Conservation (phyloP, 495 filamentous ascomycete species). For the Sordaria brevicollis region DNA sequence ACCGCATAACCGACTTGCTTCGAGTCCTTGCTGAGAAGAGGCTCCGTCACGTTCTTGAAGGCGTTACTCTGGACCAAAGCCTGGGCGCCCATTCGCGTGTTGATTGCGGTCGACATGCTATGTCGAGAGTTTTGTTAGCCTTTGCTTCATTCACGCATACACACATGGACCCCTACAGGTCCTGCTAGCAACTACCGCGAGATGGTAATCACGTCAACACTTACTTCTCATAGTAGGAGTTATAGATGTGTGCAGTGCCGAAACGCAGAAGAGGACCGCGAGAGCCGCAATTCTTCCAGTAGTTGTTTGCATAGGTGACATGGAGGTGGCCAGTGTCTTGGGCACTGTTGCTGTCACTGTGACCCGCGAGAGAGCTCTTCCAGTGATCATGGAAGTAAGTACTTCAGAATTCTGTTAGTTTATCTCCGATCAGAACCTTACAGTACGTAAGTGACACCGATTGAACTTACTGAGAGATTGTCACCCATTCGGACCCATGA, state of each 20-base stretch:
- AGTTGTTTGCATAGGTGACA: slow-evolving; percentile 53
- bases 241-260: slow-evolving; percentile 45
- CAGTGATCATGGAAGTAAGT: slow-evolving; percentile 54
- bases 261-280: slow-evolving; percentile 52
- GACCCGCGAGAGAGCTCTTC: slow-evolving; percentile 54
- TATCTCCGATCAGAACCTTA: neutral
- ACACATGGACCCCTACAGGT: neutral
- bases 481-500: slow-evolving; percentile 43
- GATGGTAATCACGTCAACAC: neutral
- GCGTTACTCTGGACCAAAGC: slow-evolving; percentile 51
- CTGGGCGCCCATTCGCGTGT: slow-evolving; percentile 57
- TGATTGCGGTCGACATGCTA: slow-evolving; percentile 46
- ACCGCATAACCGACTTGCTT: slow-evolving; percentile 39
- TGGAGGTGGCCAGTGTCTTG: slow-evolving; percentile 44
- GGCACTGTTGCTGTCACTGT: slow-evolving; percentile 40
- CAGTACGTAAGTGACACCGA: neutral
- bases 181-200: neutral
- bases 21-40: slow-evolving; percentile 47
- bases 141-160: neutral
- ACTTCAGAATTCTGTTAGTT: slow-evolving; percentile 5
- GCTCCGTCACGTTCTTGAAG: slow-evolving; percentile 36
- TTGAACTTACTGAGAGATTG: slow-evolving; percentile 28
- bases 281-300: slow-evolving; percentile 51
- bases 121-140: slow-evolving; percentile 14
- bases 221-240: slow-evolving; percentile 31